Evolutionary conservation across 495 filamentous ascomycete species (phyloP).

Genomic region (Tirmania nivea): DNA sequence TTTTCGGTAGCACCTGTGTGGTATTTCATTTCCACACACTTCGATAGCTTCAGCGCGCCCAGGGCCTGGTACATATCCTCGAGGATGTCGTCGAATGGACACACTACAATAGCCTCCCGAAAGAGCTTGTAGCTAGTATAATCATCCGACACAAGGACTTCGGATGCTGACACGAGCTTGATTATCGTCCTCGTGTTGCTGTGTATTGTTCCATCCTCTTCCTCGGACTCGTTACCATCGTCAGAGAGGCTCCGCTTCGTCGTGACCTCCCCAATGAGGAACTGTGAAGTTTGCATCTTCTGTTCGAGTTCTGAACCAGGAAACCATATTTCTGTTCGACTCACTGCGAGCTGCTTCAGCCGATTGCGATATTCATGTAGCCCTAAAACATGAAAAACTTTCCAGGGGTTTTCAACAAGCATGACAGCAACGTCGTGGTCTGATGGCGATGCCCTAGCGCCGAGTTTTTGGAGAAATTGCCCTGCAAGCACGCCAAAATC

Average conservation of each 20-base stretch:
- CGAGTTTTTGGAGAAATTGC: background rate
- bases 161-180: background rate
- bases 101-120: background rate
- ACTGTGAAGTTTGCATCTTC: background rate
- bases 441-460: background rate
- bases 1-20: background rate
- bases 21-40: background rate
- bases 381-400: background rate
- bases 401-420: background rate
- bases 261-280: background rate
- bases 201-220: background rate
- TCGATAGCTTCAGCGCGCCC: background rate
- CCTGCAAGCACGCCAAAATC: background rate
- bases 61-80: background rate
- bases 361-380: background rate
- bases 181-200: background rate
- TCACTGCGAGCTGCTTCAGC: background rate
- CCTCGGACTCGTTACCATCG: background rate
- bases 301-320: background rate
- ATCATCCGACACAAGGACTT: background rate
- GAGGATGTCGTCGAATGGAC: background rate
- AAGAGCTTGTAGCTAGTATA: background rate
- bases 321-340: background rate
- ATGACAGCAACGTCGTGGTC: background rate
- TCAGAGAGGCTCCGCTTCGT: too few species aligned